Evolutionary conservation across 257 asterid genomes (phyloP).

Genomic region (Solanum neorickii): DNA sequence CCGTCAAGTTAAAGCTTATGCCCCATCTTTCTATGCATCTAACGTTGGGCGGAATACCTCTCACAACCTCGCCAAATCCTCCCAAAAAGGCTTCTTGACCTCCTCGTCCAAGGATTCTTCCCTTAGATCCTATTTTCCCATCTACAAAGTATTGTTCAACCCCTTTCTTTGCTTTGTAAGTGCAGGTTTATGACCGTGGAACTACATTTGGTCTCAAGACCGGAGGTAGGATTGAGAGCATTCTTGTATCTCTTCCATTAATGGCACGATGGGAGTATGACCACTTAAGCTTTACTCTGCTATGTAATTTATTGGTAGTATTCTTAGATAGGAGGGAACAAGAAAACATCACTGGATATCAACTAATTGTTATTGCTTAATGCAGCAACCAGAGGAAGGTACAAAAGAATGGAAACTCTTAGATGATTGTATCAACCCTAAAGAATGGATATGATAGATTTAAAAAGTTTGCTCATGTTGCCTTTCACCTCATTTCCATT

Average conservation of each 20-base stretch:
- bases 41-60: too few species aligned
- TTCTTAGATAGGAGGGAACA: not conserved
- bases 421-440: slow-evolving; percentile 93
- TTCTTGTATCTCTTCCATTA: slow-evolving; percentile 93
- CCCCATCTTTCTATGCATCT: not conserved
- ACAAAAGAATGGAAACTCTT: slow-evolving; percentile 86
- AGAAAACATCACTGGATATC: not conserved
- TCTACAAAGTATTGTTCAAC: not conserved
- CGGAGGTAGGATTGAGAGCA: slow-evolving; percentile 96
- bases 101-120: not conserved
- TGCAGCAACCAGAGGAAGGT: slow-evolving; percentile 93
- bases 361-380: not conserved
- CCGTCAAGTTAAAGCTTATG: not conserved
- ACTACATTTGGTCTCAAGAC: slow-evolving; percentile 98
- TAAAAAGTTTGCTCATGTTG: not conserved
- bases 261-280: slow-evolving; percentile 90
- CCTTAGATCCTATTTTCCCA: not conserved
- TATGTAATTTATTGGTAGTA: not conserved
- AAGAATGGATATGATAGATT: slow-evolving; percentile 59
- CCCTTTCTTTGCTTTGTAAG: not conserved
- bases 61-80: too few species aligned
- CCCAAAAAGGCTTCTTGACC: too few species aligned
- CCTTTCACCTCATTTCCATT: not conserved
- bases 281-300: slow-evolving; percentile 43
- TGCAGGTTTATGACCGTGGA: slow-evolving; percentile 93